phyloP scores from a whole-genome alignment of 2,329 filamentous ascomycete genomes.

The Colletotrichum sp. region DNA sequence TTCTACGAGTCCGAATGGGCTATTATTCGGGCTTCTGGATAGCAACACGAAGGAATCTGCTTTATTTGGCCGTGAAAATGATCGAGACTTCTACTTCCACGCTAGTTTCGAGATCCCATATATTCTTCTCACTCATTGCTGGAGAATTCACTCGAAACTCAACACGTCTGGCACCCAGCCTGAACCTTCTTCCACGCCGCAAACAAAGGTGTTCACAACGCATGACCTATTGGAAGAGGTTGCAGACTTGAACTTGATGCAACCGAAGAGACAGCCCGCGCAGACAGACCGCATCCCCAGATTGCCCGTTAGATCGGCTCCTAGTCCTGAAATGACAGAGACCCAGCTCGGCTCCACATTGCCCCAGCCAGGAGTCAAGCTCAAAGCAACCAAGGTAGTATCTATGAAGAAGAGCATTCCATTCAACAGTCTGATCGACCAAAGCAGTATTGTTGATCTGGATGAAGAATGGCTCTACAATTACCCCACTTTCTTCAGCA shows the following conservation, averaged over 20 bases:
- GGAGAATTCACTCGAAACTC: background rate
- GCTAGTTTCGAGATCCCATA: background rate
- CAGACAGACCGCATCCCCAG: fast-evolving
- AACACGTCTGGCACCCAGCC: fast-evolving
- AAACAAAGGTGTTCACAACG: fast-evolving
- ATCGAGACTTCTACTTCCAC: background rate
- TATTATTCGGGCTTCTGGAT: background rate
- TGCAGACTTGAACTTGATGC: background rate
- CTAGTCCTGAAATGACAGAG: background rate
- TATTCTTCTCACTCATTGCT: background rate
- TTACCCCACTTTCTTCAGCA: fast-evolving
- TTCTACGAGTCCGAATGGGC: fast-evolving
- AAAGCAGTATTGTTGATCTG: background rate
- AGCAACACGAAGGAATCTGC: fast-evolving
- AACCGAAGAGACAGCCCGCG: background rate
- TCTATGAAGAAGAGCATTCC: background rate
- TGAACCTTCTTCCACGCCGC: fast-evolving
- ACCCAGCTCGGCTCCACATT: fast-evolving
- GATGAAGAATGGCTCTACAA: background rate
- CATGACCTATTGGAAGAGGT: background rate
- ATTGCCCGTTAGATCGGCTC: background rate
- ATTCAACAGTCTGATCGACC: background rate
- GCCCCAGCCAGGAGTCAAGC: background rate
- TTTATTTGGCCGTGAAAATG: background rate
- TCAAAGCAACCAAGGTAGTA: fast-evolving